A percentile compares a stretch with the other conserved stretches of the same genome.
Evolutionary conservation across 192 early-diverging fungal genomes (phyloP).

Genomic region (Gryganskiella cystojenkinii): DNA sequence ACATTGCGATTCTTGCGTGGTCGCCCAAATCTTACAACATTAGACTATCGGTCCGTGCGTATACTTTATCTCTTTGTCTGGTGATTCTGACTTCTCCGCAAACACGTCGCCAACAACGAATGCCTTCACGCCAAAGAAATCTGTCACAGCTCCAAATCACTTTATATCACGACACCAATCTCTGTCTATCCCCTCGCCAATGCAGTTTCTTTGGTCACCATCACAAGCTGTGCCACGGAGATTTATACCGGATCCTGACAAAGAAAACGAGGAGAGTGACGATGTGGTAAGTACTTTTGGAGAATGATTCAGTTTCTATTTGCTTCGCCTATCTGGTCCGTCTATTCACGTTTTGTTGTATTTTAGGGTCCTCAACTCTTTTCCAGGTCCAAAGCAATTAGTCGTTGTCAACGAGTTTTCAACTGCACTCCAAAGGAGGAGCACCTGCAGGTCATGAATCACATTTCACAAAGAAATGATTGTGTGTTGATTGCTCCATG

Average conservation of each 20-base stretch:
- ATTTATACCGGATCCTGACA: slow-evolving; percentile 4
- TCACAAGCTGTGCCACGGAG: slow-evolving; percentile 6
- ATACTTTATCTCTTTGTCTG: slow-evolving; percentile 15
- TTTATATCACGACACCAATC: too few relatives aligned
- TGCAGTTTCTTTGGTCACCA: slow-evolving; percentile 21
- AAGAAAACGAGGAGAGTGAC: slow-evolving; percentile 4
- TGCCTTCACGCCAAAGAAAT: slow-evolving; percentile 5
- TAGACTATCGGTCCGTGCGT: too few relatives aligned
- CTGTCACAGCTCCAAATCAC: not conserved
- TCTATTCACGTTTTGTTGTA: too few relatives aligned
- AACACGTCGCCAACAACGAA: slow-evolving; percentile 1
- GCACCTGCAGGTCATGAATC: slow-evolving; percentile 13
- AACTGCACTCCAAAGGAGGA: slow-evolving; percentile 23
- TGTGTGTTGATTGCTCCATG: slow-evolving; percentile 29
- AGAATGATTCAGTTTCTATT: not conserved
- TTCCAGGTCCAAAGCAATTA: slow-evolving; percentile 23
- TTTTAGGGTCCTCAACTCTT: slow-evolving; percentile 7
- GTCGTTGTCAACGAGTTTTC: slow-evolving; percentile 14
- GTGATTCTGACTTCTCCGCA: slow-evolving; percentile 14
- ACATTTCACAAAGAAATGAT: slow-evolving; percentile 13
- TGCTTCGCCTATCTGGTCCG: not conserved
- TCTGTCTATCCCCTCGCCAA: slow-evolving; percentile 1
- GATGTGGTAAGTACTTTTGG: slow-evolving; percentile 1
- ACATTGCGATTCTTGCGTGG: too few relatives aligned
- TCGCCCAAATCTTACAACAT: too few relatives aligned